Conservation (phyloP, 352 stramenopile genomes). For the Globisporangium sylvaticum region DNA sequence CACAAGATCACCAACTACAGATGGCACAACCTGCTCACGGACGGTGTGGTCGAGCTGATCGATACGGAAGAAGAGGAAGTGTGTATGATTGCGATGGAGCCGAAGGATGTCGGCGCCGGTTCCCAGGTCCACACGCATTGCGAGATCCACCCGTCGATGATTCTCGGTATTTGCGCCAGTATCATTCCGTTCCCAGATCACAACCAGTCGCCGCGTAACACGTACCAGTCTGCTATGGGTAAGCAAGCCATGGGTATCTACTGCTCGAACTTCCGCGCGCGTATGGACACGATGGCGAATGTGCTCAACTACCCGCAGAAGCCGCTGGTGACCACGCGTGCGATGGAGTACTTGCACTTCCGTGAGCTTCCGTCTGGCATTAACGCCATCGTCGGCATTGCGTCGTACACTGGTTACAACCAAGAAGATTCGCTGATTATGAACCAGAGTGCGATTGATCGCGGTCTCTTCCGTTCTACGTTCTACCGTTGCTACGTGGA, state of each 20-base stretch:
- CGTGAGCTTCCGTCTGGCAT: conserved; percentile 98
- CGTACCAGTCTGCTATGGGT: conserved; percentile 99
- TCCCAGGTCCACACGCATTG: conserved; percentile 98
- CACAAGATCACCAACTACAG: conserved; percentile 88
- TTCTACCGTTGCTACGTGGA: conserved; percentile 99
- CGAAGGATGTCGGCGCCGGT: conserved; percentile 88
- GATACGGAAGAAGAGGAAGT: conserved; percentile 99
- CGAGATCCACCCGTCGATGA: conserved; percentile 99
- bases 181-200: conserved; percentile 99
- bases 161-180: conserved; percentile 98
- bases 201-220: conserved; percentile 99
- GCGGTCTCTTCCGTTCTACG: conserved; percentile 98
- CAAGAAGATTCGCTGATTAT: conserved; percentile 99
- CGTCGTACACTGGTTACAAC: conserved; percentile 94
- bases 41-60: conserved; percentile 97
- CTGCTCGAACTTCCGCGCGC: conserved; percentile 97
- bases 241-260: conserved; percentile 99
- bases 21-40: conserved; percentile 87
- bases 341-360: conserved; percentile 99
- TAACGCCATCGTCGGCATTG: conserved; percentile 94
- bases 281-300: conserved; percentile 99
- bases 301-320: conserved; percentile 99
- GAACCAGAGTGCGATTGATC: conserved; percentile 99
- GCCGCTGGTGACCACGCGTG: conserved; percentile 97
- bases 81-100: conserved; percentile 99